Evolutionary conservation across 768 basidiomycete species (phyloP).

Genomic region (Rickenella mellea): DNA sequence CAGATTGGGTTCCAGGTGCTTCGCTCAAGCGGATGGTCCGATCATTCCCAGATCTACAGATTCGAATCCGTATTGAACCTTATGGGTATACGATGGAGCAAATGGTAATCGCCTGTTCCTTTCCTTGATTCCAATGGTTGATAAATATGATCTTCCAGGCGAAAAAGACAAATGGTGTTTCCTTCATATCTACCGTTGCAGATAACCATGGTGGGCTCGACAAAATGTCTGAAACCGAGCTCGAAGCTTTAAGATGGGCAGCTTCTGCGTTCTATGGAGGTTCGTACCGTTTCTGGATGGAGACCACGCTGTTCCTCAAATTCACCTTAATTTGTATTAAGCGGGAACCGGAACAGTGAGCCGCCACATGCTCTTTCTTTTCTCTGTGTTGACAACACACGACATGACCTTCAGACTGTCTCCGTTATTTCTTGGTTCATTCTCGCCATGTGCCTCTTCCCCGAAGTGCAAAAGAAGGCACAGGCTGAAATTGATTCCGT

Average conservation of each 20-base stretch:
- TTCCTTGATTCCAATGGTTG: neutral
- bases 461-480: constrained; percentile 9
- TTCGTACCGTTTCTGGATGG: neutral
- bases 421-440: constrained; percentile 5
- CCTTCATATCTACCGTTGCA: constrained; percentile 8
- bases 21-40: constrained; percentile 23
- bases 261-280: neutral
- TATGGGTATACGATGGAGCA: constrained; percentile 21
- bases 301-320: neutral
- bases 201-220: neutral
- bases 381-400: too few relatives aligned
- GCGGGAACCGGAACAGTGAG: neutral
- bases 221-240: too few relatives aligned
- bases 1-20: constrained; percentile 1
- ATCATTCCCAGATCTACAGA: neutral
- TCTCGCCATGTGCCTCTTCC: constrained; percentile 13
- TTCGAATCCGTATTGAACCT: constrained; percentile 12
- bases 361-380: neutral
- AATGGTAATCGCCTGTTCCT: constrained; percentile 19
- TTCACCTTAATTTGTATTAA: neutral
- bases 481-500: constrained; percentile 13
- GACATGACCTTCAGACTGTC: too few relatives aligned
- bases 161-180: constrained; percentile 10
- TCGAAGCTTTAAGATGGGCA: neutral
- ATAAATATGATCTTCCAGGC: constrained; percentile 4